Evolutionary conservation across 805 yeast species (phyloP), one percentile per base, ranked within the genome.

Genomic region (Schwanniomyces pseudopolymorphus): DNA sequence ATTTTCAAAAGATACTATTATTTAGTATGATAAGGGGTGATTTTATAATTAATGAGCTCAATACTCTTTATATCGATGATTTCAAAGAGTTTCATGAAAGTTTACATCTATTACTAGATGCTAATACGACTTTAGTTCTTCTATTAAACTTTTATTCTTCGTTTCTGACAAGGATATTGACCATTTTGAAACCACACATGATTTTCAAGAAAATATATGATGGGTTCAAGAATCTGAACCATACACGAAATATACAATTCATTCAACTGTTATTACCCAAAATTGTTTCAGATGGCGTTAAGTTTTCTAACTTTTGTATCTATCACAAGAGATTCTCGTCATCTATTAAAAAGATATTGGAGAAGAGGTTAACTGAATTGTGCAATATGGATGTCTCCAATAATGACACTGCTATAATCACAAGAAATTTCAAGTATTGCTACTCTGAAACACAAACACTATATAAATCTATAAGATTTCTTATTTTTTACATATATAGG

Each of bases 401-500:
- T 5, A 26, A 21, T 17, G 31, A 31, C 17, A 14, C 26, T 10
- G 19, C 33, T 13, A 26, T 44, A 8, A 14, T 48, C 14, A 21
- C 24, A 13, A 26, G 45, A 8, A 48, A 38, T 35, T 48, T 48
- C 22, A 27, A 39, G 16, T 38, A 38, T 26, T 41, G 40, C 21
- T 13, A 10, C 22, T 25, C 20, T 17, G 20, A 20, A 10, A 39
- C 28, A 2, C 14, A 21, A 16, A 13, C 42, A 11, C 9, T 55
- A 17, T 37, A 48, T 7, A 13, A 24, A 10, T 48, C 52, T 6
- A 39, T 54, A 5, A 11, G 37, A 14, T 33, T 24, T 1, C 22
- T 50, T 7, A 45, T 47, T 17, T 16, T 17, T 5, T 46, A 40
- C 21, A 48, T 60, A 10, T 62, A 61, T 48, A 43, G 49, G 14